These are phyloP conservation scores for Aquanectria penicillioides DNA, from an alignment of 2,329 filamentous ascomycete species.

Conservation along the genomic window DNA sequence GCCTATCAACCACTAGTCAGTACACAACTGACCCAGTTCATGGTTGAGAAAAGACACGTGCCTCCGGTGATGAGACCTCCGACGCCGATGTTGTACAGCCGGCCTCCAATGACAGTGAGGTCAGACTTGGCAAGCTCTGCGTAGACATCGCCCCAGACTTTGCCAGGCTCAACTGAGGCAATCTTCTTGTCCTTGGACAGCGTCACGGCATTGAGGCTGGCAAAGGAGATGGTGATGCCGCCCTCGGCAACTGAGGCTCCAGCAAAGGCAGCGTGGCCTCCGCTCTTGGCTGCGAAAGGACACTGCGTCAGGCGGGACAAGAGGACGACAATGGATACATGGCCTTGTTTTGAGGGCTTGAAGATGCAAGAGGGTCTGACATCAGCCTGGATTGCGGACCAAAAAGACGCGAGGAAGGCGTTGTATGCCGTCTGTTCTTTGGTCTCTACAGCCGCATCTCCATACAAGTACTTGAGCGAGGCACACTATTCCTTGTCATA, in stretches of 20 bases:
- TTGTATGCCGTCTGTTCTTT: slow-evolving; percentile 5
- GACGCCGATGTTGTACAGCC: slow-evolving; percentile 52
- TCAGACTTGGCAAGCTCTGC: slow-evolving; percentile 43
- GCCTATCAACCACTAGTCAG: slow-evolving; percentile 30
- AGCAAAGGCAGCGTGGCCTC: slow-evolving; percentile 56
- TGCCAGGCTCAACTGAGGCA: slow-evolving; percentile 50
- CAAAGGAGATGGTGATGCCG: slow-evolving; percentile 50
- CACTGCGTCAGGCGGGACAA: slow-evolving; percentile 24
- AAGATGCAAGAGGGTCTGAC: slow-evolving; percentile 28
- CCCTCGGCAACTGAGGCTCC: slow-evolving; percentile 49
- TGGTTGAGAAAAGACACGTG: slow-evolving; percentile 1
- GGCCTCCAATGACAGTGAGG: slow-evolving; percentile 51
- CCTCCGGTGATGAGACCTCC: slow-evolving; percentile 51
- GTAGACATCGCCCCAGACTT: slow-evolving; percentile 53
- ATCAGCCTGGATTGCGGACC: slow-evolving; percentile 23
- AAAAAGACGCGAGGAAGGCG: slow-evolving; percentile 15
- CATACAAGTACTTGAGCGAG: slow-evolving; percentile 26
- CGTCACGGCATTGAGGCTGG: slow-evolving; percentile 46
- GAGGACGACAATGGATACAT: slow-evolving; percentile 17
- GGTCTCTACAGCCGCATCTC: slow-evolving; percentile 16
- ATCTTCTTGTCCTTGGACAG: slow-evolving; percentile 43
- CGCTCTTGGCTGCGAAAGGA: slow-evolving; percentile 51
- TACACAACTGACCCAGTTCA: no score
- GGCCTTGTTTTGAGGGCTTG: slow-evolving; percentile 7
- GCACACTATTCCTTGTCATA: slow-evolving; percentile 12